A percentile compares a stretch with the other conserved stretches of the same genome.
Evolutionary conservation across 495 filamentous ascomycete species (phyloP).

Genomic region (Trichoderma asperelloides): DNA sequence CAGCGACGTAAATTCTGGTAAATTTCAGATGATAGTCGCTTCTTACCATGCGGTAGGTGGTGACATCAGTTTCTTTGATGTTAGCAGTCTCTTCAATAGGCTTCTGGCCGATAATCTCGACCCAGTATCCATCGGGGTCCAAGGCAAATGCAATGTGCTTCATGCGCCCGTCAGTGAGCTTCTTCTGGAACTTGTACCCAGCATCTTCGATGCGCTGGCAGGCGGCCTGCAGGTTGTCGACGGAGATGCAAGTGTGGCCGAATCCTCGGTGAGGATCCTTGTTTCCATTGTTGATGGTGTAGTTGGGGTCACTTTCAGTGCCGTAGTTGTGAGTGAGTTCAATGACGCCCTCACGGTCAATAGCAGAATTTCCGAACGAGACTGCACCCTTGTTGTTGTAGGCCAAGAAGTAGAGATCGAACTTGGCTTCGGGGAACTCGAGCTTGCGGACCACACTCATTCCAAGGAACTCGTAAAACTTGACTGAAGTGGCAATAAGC

Average conservation of each 20-base stretch:
- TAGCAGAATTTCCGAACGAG: conserved; percentile 55
- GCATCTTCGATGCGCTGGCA: conserved; percentile 83
- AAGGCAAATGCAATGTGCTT: conserved; percentile 81
- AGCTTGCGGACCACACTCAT: conserved; percentile 75
- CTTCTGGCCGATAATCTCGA: conserved; percentile 54
- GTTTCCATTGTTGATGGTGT: conserved; percentile 82
- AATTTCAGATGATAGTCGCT: neutral
- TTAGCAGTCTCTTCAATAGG: conserved; percentile 28
- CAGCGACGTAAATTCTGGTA: conserved; percentile 14
- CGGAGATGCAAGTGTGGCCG: conserved; percentile 79
- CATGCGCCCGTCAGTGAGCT: conserved; percentile 80
- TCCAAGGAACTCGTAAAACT: conserved; percentile 92
- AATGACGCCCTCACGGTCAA: conserved; percentile 79
- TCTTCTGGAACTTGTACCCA: conserved; percentile 92
- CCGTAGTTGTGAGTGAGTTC: conserved; percentile 98
- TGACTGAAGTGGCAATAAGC: conserved; percentile 40
- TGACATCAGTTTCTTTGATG: conserved; percentile 27
- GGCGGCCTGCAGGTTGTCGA: conserved; percentile 84
- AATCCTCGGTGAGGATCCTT: conserved; percentile 78
- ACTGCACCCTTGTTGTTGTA: conserved; percentile 57
- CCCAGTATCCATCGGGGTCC: conserved; percentile 93
- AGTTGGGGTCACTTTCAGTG: conserved; percentile 77
- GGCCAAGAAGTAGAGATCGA: conserved; percentile 80
- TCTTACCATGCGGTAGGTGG: conserved; percentile 37
- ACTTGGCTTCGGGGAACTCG: conserved; percentile 65